Percentiles rank a stretch among this genome's conserved stretches.
phyloP scores from a whole-genome alignment of 805 yeast genomes.

The Ogataea siamensis region DNA sequence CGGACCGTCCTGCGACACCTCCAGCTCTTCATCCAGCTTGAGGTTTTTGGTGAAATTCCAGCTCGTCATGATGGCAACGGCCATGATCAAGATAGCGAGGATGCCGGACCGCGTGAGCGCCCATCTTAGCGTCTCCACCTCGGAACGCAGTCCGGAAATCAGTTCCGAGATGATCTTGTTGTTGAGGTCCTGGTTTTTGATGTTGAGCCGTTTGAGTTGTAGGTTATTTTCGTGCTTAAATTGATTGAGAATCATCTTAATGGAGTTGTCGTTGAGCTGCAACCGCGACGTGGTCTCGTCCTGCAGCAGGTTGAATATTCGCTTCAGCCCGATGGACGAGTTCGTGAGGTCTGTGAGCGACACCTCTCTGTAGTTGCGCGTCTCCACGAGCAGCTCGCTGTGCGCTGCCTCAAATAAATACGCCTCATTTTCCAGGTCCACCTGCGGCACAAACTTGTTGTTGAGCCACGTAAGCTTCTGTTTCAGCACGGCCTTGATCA shows the following conservation, averaged over 20 bases:
- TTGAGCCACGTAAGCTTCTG: constrained; percentile 46
- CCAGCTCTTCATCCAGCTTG: constrained; percentile 17
- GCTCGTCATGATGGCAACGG: constrained; percentile 59
- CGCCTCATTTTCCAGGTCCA: constrained; percentile 82
- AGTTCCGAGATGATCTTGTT: constrained; percentile 82
- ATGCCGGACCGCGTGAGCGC: constrained; percentile 87
- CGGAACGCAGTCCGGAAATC: constrained; percentile 77
- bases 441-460: constrained; percentile 47
- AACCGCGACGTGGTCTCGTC: constrained; percentile 68
- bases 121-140: constrained; percentile 90
- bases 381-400: constrained; percentile 78
- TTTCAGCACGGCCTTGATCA: constrained; percentile 37
- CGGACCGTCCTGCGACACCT: constrained; percentile 17
- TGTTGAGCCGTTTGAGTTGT: constrained; percentile 62
- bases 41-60: constrained; percentile 39
- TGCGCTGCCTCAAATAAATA: constrained; percentile 91
- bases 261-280: constrained; percentile 63
- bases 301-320: constrained; percentile 67
- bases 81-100: constrained; percentile 66
- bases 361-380: constrained; percentile 66
- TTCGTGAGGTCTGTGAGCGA: constrained; percentile 67
- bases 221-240: constrained; percentile 82
- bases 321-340: constrained; percentile 64
- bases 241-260: constrained; percentile 77
- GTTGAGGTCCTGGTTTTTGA: constrained; percentile 75